Evolutionary conservation across 73 alveolate species (phyloP).

Genomic region (Tetrahymena thermophila): DNA sequence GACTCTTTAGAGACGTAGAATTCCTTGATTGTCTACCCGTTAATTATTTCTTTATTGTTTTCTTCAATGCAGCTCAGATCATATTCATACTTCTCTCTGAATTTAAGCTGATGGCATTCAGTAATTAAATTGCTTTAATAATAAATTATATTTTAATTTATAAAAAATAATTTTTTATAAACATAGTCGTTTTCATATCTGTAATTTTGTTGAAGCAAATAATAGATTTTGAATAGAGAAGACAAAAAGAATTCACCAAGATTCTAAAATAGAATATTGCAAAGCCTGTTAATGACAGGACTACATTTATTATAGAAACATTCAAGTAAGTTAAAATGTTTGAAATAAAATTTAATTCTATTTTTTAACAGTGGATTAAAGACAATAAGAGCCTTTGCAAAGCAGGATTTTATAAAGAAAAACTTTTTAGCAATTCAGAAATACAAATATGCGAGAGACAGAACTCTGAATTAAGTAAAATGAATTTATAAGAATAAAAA

Average conservation of each 20-base stretch:
- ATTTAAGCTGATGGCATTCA: neutral
- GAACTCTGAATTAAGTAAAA: neutral
- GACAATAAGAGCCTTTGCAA: neutral
- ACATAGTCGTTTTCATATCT: neutral
- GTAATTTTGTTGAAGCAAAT: neutral
- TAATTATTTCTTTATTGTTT: neutral
- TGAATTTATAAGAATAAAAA: no score
- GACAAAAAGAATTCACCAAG: neutral
- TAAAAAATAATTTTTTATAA: no score
- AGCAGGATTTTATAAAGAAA: neutral
- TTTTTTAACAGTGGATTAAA: neutral
- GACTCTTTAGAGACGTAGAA: neutral
- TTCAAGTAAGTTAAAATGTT: neutral
- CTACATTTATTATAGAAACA: neutral
- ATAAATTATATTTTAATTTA: neutral
- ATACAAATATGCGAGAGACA: neutral
- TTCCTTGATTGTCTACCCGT: neutral
- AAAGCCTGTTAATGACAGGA: neutral
- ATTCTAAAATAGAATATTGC: neutral
- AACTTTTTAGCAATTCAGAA: neutral
- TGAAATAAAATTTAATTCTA: neutral
- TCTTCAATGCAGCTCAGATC: neutral
- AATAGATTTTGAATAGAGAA: neutral
- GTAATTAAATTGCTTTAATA: neutral
- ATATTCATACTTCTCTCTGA: neutral